A percentile compares a stretch with the other conserved stretches of the same genome.
Evolutionary conservation across 2,329 filamentous ascomycete genomes (phyloP).

Genomic region (Ophiocordyceps unilateralis): DNA sequence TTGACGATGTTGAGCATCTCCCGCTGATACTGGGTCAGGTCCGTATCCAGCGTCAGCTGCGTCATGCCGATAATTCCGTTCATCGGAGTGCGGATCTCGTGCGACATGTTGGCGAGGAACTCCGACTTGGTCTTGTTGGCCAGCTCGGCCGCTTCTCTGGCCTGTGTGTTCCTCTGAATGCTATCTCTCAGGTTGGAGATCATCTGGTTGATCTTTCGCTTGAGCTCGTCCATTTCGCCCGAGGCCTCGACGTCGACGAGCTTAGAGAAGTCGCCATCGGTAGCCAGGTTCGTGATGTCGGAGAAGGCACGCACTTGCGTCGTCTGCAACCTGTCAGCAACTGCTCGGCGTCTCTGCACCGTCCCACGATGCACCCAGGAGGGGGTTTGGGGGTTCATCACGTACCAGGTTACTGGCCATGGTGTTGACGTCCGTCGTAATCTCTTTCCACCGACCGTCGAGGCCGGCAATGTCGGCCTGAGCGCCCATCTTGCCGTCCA

Average conservation of each 20-base stretch:
- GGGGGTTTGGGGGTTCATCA: neutral
- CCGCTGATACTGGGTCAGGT: slow-evolving; percentile 84
- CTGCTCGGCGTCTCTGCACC: too few species aligned
- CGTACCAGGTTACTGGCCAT: slow-evolving; percentile 55
- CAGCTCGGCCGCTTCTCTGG: slow-evolving; percentile 85
- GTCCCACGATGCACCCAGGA: neutral
- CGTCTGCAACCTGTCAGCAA: slow-evolving; percentile 39
- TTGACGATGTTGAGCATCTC: slow-evolving; percentile 99
- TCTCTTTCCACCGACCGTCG: slow-evolving; percentile 93
- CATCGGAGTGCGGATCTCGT: slow-evolving; percentile 94
- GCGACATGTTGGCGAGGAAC: slow-evolving; percentile 96
- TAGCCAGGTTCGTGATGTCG: slow-evolving; percentile 95
- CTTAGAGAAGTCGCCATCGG: slow-evolving; percentile 93
- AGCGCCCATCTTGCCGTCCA: slow-evolving; percentile 96
- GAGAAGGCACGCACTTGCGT: slow-evolving; percentile 96
- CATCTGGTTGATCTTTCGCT: slow-evolving; percentile 99
- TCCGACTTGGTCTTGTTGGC: slow-evolving; percentile 98
- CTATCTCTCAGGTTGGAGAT: slow-evolving; percentile 88
- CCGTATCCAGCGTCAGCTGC: slow-evolving; percentile 84
- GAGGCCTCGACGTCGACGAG: slow-evolving; percentile 93
- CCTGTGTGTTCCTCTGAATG: slow-evolving; percentile 91
- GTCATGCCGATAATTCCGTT: slow-evolving; percentile 98
- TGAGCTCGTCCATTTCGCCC: slow-evolving; percentile 97
- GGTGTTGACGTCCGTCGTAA: slow-evolving; percentile 90
- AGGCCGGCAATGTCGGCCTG: slow-evolving; percentile 90